Evolutionary conservation across 306 rosid species (phyloP).

Genomic region (Castanea crenata): DNA sequence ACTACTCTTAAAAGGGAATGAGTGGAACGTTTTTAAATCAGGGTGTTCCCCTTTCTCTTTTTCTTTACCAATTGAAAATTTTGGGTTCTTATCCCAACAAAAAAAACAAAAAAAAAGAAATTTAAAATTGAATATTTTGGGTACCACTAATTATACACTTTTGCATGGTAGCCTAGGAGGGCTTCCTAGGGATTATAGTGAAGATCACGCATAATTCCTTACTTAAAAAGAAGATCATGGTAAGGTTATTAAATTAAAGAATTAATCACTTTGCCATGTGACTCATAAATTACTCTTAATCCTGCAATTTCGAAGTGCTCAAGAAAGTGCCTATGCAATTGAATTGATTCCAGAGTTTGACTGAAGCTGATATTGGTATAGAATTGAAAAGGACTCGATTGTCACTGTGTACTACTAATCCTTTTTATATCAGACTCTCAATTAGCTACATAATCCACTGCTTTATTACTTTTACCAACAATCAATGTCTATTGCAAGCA

Average conservation of each 20-base stretch:
- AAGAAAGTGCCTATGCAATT: neutral
- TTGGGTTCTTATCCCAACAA: neutral
- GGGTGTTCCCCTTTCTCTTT: constrained; percentile 32
- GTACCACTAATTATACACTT: neutral
- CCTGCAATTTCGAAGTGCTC: neutral
- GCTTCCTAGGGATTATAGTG: neutral
- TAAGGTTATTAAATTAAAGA: neutral
- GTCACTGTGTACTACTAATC: no score
- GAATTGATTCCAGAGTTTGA: neutral
- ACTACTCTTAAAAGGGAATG: constrained; percentile 36
- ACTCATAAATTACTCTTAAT: neutral
- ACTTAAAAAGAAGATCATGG: neutral
- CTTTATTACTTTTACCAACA: neutral
- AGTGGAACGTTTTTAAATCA: constrained; percentile 24
- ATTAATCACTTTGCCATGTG: neutral
- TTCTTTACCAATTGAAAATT: constrained; percentile 17
- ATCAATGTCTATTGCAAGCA: no score
- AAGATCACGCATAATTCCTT: neutral
- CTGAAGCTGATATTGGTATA: neutral
- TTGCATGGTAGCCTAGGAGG: neutral
- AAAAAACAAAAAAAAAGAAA: no score
- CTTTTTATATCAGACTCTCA: neutral
- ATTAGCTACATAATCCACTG: neutral
- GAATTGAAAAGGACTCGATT: neutral
- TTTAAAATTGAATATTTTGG: neutral